These are phyloP conservation scores for Exophiala mesophila DNA, from an alignment of 2,329 filamentous ascomycete species.

Conservation along the genomic window DNA sequence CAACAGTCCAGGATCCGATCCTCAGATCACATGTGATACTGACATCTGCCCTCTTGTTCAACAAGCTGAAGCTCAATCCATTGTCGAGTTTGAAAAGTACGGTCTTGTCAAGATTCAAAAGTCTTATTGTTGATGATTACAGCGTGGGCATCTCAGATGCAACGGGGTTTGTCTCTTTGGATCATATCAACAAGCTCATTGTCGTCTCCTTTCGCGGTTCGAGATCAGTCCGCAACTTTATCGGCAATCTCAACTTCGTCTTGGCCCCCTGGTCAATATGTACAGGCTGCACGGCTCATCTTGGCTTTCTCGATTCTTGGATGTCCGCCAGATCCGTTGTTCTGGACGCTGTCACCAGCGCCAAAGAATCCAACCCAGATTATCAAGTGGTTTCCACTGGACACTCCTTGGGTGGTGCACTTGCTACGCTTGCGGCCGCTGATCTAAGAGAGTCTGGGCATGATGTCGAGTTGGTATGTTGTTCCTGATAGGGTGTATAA, in stretches of 20 bases:
- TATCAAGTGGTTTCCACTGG: slow-evolving; percentile 46
- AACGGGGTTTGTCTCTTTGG: slow-evolving; percentile 45
- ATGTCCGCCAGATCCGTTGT: slow-evolving; percentile 34
- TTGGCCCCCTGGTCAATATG: slow-evolving; percentile 38
- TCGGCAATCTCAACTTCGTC: slow-evolving; percentile 28
- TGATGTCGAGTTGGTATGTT: slow-evolving; percentile 40
- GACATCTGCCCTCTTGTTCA: slow-evolving; percentile 48
- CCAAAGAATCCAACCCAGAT: slow-evolving; percentile 33
- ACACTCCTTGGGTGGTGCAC: slow-evolving; percentile 48
- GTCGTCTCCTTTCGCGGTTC: slow-evolving; percentile 36
- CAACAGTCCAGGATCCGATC: slow-evolving; percentile 39
- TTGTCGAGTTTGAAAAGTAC: slow-evolving; percentile 48
- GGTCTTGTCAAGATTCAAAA: slow-evolving; percentile 12
- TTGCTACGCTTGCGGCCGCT: slow-evolving; percentile 46
- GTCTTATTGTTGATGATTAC: not conserved
- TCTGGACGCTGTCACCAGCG: slow-evolving; percentile 34
- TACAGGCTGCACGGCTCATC: slow-evolving; percentile 38
- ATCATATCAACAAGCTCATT: slow-evolving; percentile 37
- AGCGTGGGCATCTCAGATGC: slow-evolving; percentile 35
- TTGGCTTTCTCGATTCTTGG: slow-evolving; percentile 49
- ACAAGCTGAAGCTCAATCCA: slow-evolving; percentile 40
- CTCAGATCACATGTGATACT: slow-evolving; percentile 41
- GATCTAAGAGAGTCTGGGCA: slow-evolving; percentile 41
- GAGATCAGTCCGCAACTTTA: slow-evolving; percentile 29
- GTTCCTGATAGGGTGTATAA: too few species aligned